phyloP scores from a whole-genome alignment of 768 basidiomycete species.

The Lactarius sp. region DNA sequence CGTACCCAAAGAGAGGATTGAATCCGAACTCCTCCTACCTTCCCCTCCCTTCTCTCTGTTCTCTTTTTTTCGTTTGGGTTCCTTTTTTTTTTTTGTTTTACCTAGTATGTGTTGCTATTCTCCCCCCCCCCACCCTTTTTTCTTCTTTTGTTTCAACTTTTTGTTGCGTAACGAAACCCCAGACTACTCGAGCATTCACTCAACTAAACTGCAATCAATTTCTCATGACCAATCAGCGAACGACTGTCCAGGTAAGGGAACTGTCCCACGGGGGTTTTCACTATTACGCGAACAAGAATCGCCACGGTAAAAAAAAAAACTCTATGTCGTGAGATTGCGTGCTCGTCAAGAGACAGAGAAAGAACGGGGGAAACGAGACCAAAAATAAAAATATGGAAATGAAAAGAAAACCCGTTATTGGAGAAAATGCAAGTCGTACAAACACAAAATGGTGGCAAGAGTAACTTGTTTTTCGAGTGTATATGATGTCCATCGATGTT shows the following conservation, averaged over 20 bases:
- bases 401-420: background rate
- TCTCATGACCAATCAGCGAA: too few species aligned
- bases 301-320: background rate
- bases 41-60: too few species aligned
- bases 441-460: background rate
- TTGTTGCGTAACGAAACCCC: too few species aligned
- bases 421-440: background rate
- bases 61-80: background rate
- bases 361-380: background rate
- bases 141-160: background rate
- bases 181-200: too few species aligned
- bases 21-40: background rate
- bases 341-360: background rate
- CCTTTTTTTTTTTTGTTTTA: background rate
- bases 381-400: background rate
- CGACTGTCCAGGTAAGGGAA: too few species aligned
- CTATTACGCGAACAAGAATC: too few species aligned
- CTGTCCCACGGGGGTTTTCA: too few species aligned
- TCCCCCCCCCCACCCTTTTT: background rate
- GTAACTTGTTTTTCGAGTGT: background rate
- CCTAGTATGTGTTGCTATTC: background rate
- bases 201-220: too few species aligned
- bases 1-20: slow-evolving; percentile 8
- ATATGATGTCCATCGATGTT: background rate
- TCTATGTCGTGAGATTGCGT: background rate